These are phyloP conservation scores for Remersonia thermophila DNA, from an alignment of 2,329 filamentous ascomycete species.

Conservation along the genomic window DNA sequence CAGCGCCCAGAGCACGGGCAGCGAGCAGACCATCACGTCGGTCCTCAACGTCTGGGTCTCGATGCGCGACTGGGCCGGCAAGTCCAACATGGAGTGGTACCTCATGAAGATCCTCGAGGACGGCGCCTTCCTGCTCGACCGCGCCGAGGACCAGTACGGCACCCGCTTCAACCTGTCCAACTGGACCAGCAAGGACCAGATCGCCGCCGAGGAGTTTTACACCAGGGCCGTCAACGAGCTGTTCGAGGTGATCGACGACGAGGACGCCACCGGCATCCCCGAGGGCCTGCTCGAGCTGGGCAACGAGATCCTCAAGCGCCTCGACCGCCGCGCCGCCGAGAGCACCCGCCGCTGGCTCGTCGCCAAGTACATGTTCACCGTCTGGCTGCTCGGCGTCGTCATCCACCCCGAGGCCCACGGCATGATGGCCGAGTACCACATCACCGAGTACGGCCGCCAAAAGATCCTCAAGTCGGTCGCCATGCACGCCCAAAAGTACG, in stretches of 20 bases:
- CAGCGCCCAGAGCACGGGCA: constrained; percentile 59
- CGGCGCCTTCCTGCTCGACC: constrained; percentile 80
- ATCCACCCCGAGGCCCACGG: constrained; percentile 75
- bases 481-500: constrained; percentile 64
- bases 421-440: constrained; percentile 79
- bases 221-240: constrained; percentile 66
- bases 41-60: constrained; percentile 79
- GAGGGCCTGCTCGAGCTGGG: constrained; percentile 74
- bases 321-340: constrained; percentile 60
- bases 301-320: constrained; percentile 66
- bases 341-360: constrained; percentile 74
- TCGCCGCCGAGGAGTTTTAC: constrained; percentile 80
- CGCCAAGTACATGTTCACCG: constrained; percentile 83
- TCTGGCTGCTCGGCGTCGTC: constrained; percentile 71
- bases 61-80: constrained; percentile 82
- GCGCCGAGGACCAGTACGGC: constrained; percentile 65
- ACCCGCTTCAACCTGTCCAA: constrained; percentile 59
- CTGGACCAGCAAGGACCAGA: constrained; percentile 67
- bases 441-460: constrained; percentile 80
- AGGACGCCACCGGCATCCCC: constrained; percentile 74
- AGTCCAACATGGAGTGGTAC: constrained; percentile 82
- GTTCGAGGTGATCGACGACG: constrained; percentile 77
- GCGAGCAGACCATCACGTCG: constrained; percentile 69
- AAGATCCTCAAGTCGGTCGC: constrained; percentile 71
- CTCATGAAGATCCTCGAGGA: constrained; percentile 91